Base-by-base conservation (phyloP, 2,329 filamentous ascomycete species). In the Alternaria triticimaculans region DNA sequence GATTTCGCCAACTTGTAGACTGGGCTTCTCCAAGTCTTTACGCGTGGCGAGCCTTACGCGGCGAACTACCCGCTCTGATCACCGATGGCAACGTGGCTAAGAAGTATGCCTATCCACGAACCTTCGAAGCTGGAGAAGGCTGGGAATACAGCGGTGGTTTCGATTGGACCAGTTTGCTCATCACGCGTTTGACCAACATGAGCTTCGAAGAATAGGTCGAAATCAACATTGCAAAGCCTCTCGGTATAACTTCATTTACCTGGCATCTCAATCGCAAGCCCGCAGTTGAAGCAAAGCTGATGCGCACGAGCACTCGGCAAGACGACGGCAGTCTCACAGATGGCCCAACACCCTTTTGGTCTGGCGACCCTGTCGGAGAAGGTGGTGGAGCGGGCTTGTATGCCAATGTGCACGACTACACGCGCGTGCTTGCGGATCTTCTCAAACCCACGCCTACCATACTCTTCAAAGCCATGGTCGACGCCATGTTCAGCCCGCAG, bases 91-190 rank as follows among this genome's bases (percentile, higher is more conserved):
- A 67, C 20, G 64, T 75, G 7, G 54, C 68, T 1, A 50, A 70
- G 30, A 80, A 80, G 18, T 84, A 81, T 74, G 75, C 72, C 4
- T 59, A 58, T 15, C 75, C 76, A 12, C 67, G 72, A 5, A 23
- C 54, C 15, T 75, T 65, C 30, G 72, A 78, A 28, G 55, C 74
- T 0, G 86, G 85, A 4, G 78, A 82, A 6, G 80, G 81, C 7
- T 88, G 85, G 85, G 76, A 73, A 20, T 87, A 87, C 65, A 84
- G 85, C 15, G 71, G 77, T 5, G 78, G 78, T 1, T 60, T 82
- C 25, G 84, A 87, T 74, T 86, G 84, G 84, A 82, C 83, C 3
- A 83, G 83, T 9, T 65, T 82, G 7, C 75, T 82, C 2, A 73
- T 87, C 9, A 81, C 84, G 62, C 70, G 71, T 6, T 56, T 83